Percentiles rank a stretch among this genome's conserved stretches.
phyloP scores from a whole-genome alignment of 1,284 basidiomycete species.

The Pseudozyma flocculosa region DNA sequence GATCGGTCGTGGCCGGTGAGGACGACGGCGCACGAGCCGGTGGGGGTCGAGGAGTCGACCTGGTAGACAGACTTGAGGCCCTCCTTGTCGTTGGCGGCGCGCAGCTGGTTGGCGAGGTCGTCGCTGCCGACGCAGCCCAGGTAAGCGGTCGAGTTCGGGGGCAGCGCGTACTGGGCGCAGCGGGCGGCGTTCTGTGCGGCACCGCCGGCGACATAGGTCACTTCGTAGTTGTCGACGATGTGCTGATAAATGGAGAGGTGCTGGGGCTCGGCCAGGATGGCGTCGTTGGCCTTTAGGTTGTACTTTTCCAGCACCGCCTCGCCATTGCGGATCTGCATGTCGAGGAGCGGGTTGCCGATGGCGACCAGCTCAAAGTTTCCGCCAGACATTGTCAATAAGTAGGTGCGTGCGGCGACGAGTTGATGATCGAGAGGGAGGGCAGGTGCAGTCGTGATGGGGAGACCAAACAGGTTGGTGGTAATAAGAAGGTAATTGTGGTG shows the following conservation, averaged over 20 bases:
- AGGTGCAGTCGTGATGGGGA: too few species aligned
- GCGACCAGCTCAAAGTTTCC: slow-evolving; percentile 55
- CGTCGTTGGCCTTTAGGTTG: slow-evolving; percentile 88
- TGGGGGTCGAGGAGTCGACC: slow-evolving; percentile 81
- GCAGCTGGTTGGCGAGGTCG: slow-evolving; percentile 82
- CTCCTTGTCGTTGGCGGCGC: slow-evolving; percentile 89
- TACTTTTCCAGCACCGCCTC: slow-evolving; percentile 87
- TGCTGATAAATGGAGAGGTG: slow-evolving; percentile 79
- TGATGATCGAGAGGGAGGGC: too few species aligned
- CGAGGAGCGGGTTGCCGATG: slow-evolving; percentile 58
- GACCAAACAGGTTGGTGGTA: too few species aligned
- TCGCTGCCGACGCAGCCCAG: slow-evolving; percentile 93
- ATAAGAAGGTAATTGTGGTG: too few species aligned
- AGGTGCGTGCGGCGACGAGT: too few species aligned
- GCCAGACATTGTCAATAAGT: slow-evolving; percentile 19
- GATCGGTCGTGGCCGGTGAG: slow-evolving; percentile 94
- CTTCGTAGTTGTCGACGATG: slow-evolving; percentile 73
- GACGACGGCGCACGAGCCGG: slow-evolving; percentile 94
- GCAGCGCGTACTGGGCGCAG: slow-evolving; percentile 76
- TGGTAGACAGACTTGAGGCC: slow-evolving; percentile 86
- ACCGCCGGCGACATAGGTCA: slow-evolving; percentile 93
- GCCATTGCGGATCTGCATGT: slow-evolving; percentile 65
- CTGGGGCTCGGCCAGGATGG: slow-evolving; percentile 88
- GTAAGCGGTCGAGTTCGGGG: slow-evolving; percentile 83
- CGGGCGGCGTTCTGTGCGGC: slow-evolving; percentile 95